Conservation (phyloP, 441 rosid species). For the Gossypium aridum region DNA sequence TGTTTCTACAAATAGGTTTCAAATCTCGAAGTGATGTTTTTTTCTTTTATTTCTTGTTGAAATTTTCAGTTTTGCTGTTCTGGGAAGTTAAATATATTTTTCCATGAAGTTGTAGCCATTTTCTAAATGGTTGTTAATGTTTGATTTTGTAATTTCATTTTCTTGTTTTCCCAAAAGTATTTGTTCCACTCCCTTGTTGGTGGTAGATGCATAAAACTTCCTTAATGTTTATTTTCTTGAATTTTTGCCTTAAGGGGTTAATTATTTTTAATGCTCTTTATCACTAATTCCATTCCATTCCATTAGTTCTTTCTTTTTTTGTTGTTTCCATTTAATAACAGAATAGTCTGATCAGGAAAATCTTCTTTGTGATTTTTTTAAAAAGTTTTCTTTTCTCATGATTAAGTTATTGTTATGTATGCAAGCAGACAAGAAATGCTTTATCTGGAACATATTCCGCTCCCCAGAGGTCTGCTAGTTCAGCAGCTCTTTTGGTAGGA, state of each 20-base stretch:
- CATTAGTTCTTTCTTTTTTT: not conserved
- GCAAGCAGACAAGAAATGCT: constrained; percentile 95
- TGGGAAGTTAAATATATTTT: not conserved
- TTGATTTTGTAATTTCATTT: constrained; percentile 6
- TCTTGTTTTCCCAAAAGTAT: not conserved
- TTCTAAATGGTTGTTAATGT: not conserved
- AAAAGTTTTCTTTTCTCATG: not conserved
- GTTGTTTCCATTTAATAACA: not conserved
- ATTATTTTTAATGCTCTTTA: not conserved
- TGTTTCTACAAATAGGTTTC: not conserved
- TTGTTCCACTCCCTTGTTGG: not conserved
- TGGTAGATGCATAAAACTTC: not conserved
- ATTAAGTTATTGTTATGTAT: constrained; percentile 10
- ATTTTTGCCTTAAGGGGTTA: not conserved
- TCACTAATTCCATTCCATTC: not conserved
- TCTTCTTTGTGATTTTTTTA: not conserved
- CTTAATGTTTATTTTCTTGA: not conserved
- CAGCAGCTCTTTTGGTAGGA: constrained; percentile 97
- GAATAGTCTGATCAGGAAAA: not conserved
- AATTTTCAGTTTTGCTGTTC: not conserved
- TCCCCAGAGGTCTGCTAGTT: constrained; percentile 99
- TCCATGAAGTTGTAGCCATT: not conserved
- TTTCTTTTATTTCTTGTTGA: not conserved
- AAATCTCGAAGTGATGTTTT: not conserved
- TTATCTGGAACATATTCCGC: constrained; percentile 99